Percentiles rank a stretch among this genome's conserved stretches.
These are phyloP conservation scores for Cryptosporidium viatorum DNA, from an alignment of 169 alveolate genomes.

Conservation along the genomic window DNA sequence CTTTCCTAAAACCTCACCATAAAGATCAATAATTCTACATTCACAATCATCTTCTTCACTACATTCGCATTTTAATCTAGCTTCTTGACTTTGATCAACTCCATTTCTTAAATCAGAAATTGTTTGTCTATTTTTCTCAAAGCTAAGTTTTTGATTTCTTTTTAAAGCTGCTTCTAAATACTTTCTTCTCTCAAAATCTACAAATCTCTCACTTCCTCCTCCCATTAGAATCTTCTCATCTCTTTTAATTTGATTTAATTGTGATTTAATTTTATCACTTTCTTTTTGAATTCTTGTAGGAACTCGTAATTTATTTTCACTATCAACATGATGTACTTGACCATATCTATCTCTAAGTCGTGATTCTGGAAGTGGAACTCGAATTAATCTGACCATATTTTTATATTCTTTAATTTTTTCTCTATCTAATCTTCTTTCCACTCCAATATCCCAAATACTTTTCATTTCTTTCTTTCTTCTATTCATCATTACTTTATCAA, in stretches of 20 bases:
- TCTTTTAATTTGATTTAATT: slow-evolving; percentile 1
- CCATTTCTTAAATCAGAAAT: not conserved
- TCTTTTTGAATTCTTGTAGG: not conserved
- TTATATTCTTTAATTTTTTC: not conserved
- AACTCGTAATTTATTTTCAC: slow-evolving; percentile 30
- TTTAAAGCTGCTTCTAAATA: slow-evolving; percentile 61
- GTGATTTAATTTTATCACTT: slow-evolving; percentile 31
- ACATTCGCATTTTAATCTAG: slow-evolving; percentile 34
- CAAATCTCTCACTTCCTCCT: slow-evolving; percentile 17
- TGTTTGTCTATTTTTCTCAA: not conserved
- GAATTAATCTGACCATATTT: not conserved
- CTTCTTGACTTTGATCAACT: not conserved
- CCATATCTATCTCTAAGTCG: slow-evolving; percentile 59
- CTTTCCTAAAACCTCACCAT: slow-evolving; percentile 30
- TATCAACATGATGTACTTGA: not conserved
- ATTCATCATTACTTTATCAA: not conserved
- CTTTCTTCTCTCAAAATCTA: slow-evolving; percentile 46
- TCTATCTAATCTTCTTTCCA: slow-evolving; percentile 1
- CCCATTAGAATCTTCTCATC: not conserved
- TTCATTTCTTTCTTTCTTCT: not conserved
- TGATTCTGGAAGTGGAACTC: slow-evolving; percentile 47
- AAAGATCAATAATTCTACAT: slow-evolving; percentile 28
- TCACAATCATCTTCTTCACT: slow-evolving; percentile 1
- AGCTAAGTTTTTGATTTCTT: slow-evolving; percentile 9
- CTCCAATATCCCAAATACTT: not conserved